Percentiles rank a stretch among this genome's conserved stretches.
Conservation (phyloP, 1,284 basidiomycete species). For the Golubevia pallescens region DNA sequence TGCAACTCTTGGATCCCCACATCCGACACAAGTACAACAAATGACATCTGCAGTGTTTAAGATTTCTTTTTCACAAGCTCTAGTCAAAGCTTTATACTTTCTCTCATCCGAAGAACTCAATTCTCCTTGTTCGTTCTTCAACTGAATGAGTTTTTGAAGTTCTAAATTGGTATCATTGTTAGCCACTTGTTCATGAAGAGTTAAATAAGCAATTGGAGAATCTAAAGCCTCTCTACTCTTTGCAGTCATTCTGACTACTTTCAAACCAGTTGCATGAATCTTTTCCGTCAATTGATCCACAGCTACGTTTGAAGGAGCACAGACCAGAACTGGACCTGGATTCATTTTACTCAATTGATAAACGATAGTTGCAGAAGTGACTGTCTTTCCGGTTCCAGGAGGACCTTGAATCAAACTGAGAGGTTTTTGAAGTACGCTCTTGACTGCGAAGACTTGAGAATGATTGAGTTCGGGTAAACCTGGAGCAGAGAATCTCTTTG, state of each 20-base stretch:
- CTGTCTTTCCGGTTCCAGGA: slow-evolving; percentile 98
- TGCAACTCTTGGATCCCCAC: slow-evolving; percentile 90
- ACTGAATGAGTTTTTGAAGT: slow-evolving; percentile 93
- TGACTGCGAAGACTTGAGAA: slow-evolving; percentile 98
- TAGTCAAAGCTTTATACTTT: slow-evolving; percentile 93
- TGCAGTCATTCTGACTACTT: slow-evolving; percentile 95
- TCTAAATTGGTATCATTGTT: slow-evolving; percentile 79
- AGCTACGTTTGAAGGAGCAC: slow-evolving; percentile 98
- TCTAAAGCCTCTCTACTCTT: slow-evolving; percentile 97
- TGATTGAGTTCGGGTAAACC: slow-evolving; percentile 98
- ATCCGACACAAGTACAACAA: slow-evolving; percentile 97
- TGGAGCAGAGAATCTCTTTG: slow-evolving; percentile 92
- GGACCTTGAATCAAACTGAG: slow-evolving; percentile 95
- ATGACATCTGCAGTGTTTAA: slow-evolving; percentile 94
- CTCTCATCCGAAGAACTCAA: slow-evolving; percentile 93
- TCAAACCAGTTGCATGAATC: slow-evolving; percentile 94
- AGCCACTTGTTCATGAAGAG: slow-evolving; percentile 94
- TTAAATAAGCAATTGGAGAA: slow-evolving; percentile 89
- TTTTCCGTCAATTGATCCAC: slow-evolving; percentile 99
- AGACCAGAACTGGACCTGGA: slow-evolving; percentile 96
- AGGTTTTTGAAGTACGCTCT: slow-evolving; percentile 97
- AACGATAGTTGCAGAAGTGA: slow-evolving; percentile 98
- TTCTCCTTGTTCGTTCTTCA: slow-evolving; percentile 97
- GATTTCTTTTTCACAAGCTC: slow-evolving; percentile 97
- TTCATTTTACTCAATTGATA: slow-evolving; percentile 99